phyloP scores from a whole-genome alignment of 768 basidiomycete species.

The Sutorius australiensis region DNA sequence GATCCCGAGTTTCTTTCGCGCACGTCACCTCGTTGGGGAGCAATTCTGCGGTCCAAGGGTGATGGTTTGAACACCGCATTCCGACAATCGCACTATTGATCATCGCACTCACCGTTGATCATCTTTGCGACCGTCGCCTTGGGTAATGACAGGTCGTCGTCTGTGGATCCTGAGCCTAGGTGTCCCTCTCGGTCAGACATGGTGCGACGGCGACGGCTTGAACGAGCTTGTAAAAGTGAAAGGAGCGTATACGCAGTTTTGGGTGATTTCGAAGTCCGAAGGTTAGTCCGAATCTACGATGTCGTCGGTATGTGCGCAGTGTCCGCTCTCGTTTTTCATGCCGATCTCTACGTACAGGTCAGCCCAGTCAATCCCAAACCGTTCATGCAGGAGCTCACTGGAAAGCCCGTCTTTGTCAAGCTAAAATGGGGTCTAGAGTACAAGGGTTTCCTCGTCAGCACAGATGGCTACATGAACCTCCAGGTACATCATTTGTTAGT shows the following conservation, averaged over 20 bases:
- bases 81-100: background rate
- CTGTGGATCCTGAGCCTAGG: slow-evolving; percentile 58
- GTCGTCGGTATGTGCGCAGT: slow-evolving; percentile 14
- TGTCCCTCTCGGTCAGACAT: slow-evolving; percentile 94
- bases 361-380: slow-evolving; percentile 98
- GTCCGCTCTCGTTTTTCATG: background rate
- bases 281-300: slow-evolving; percentile 11
- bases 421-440: slow-evolving; percentile 99
- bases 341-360: slow-evolving; percentile 45
- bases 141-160: slow-evolving; percentile 92
- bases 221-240: background rate
- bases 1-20: slow-evolving; percentile 93
- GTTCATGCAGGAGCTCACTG: slow-evolving; percentile 96
- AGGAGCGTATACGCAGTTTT: slow-evolving; percentile 7
- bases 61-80: slow-evolving; percentile 8
- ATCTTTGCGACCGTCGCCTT: slow-evolving; percentile 98
- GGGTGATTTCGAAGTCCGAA: slow-evolving; percentile 39
- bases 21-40: slow-evolving; percentile 85
- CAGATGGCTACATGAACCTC: slow-evolving; percentile 99
- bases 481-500: slow-evolving; percentile 54
- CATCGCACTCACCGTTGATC: slow-evolving; percentile 65
- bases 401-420: slow-evolving; percentile 91
- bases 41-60: slow-evolving; percentile 56
- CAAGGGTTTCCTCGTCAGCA: slow-evolving; percentile 98
- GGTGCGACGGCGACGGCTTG: slow-evolving; percentile 7